Percentiles rank a stretch among this genome's conserved stretches.
Conservation (phyloP, 1,284 basidiomycete species). For the Malassezia pachydermatis region DNA sequence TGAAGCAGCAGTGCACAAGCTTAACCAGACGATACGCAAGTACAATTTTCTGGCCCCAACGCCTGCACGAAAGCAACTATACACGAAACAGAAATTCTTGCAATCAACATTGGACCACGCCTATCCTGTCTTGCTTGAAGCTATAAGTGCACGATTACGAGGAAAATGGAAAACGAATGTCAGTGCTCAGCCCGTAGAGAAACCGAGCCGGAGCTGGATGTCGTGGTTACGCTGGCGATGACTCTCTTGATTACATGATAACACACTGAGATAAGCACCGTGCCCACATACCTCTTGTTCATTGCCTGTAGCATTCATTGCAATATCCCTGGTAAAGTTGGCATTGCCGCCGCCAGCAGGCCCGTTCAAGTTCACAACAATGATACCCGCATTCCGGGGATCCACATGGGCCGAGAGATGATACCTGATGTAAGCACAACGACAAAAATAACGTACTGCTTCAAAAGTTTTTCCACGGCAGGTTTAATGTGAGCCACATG, state of each 20-base stretch:
- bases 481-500: conserved; percentile 82
- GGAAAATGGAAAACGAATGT: too few species aligned
- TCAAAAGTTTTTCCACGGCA: conserved; percentile 77
- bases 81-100: conserved; percentile 1
- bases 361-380: conserved; percentile 65
- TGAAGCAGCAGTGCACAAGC: conserved; percentile 19
- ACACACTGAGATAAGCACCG: conserved; percentile 2
- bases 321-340: conserved; percentile 37
- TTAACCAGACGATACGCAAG: conserved; percentile 30
- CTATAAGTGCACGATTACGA: conserved; percentile 10
- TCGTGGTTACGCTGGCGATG: background rate
- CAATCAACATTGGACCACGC: background rate
- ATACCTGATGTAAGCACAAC: background rate
- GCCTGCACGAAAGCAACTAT: conserved; percentile 24
- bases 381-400: conserved; percentile 70
- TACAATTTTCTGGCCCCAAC: conserved; percentile 37
- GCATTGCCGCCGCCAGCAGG: conserved; percentile 45
- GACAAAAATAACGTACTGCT: conserved; percentile 54
- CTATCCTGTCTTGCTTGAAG: conserved; percentile 8
- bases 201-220: too few species aligned
- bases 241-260: conserved; percentile 9
- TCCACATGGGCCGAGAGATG: conserved; percentile 59
- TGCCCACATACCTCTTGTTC: conserved; percentile 4
- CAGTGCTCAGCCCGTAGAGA: too few species aligned
- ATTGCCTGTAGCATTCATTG: conserved; percentile 30